A percentile compares a stretch with the other conserved stretches of the same genome.
Evolutionary conservation across 139 green algal species (phyloP).

Genomic region (Microglena sp.): DNA sequence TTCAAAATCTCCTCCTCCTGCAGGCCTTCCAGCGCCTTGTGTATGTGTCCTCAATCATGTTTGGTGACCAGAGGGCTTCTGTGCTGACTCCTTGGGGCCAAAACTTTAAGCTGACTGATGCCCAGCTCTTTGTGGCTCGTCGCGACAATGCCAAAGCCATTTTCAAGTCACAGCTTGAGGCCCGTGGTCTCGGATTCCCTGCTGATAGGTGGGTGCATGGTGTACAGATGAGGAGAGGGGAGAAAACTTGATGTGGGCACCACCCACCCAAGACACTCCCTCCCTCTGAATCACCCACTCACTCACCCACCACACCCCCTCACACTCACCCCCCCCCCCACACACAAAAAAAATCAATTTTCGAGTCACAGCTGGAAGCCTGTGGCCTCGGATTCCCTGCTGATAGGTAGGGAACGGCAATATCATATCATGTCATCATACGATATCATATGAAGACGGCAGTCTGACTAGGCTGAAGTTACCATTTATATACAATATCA

Average conservation of each 20-base stretch:
- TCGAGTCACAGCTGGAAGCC: conserved; percentile 37
- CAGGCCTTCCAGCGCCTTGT: conserved; percentile 93
- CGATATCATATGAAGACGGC: too few species aligned
- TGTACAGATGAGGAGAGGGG: not conserved
- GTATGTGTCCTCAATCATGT: conserved; percentile 81
- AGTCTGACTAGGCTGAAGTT: not conserved
- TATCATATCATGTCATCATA: too few species aligned
- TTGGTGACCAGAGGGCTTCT: conserved; percentile 71
- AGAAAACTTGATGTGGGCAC: not conserved
- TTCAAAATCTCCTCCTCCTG: not conserved
- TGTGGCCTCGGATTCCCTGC: conserved; percentile 41
- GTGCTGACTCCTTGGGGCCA: conserved; percentile 91
- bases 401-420: conserved; percentile 35
- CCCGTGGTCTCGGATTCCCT: conserved; percentile 34
- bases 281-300: not conserved
- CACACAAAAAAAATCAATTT: conserved; percentile 16
- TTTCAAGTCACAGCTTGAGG: conserved; percentile 45
- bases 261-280: not conserved
- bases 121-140: conserved; percentile 70
- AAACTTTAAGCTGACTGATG: conserved; percentile 83
- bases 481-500: too few species aligned
- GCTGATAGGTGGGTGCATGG: conserved; percentile 42
- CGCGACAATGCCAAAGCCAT: conserved; percentile 73
- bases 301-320: not conserved
- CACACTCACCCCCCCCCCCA: not conserved